Evolutionary conservation across 192 early-diverging fungal genomes (phyloP), one percentile per base, ranked within the genome.

Genomic region (Coemansia sp.): DNA sequence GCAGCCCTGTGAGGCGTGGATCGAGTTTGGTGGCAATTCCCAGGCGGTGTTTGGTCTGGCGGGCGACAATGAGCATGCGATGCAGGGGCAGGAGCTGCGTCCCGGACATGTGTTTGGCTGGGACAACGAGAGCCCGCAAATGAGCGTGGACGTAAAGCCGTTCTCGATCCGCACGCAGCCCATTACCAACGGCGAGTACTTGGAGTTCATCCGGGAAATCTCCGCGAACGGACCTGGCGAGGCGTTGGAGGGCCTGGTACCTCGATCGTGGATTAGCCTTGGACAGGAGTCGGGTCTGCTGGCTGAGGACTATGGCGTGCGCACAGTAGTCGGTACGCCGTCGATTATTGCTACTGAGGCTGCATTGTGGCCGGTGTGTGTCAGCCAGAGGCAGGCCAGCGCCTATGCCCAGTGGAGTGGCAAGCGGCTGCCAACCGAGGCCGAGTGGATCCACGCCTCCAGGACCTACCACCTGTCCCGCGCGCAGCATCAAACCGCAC

Each of bases 111-210:
- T 76, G 2, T 92, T 91, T 87, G 96, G 96, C 11, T 98, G 96
- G 96, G 94, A 96, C 78, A 95, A 92, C 72, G 96, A 98, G 61
- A 81, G 86, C 36, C 92, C 94, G 15, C 46, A 71, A 10, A 76
- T 40, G n/a, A 60, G 67, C 6, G 62, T 72, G 2, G 29, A 68
- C 0, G 65, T 89, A 5, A 20, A 59, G 27, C 38, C 82, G 2
- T 93, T 90, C 66, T 71, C 68, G 20, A 90, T 96, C 27, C 91
- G 92, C 57, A 80, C 87, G 7, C 89, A 94, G 11, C 94, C 91
- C 19, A 88, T 98, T 2, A 93, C 94, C 17, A 90, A 92, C 59
- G 77, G 68, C 25, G 94, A 98, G 72, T 98, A 90, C 62, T 45
- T 75, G 4, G 57, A 17, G 2, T 96, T 88, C 58, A 62, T 93